A percentile compares a stretch with the other conserved stretches of the same genome.
Conservation (phyloP, 2,329 filamentous ascomycete species). For the Tolypocladium ophioglossoides region DNA sequence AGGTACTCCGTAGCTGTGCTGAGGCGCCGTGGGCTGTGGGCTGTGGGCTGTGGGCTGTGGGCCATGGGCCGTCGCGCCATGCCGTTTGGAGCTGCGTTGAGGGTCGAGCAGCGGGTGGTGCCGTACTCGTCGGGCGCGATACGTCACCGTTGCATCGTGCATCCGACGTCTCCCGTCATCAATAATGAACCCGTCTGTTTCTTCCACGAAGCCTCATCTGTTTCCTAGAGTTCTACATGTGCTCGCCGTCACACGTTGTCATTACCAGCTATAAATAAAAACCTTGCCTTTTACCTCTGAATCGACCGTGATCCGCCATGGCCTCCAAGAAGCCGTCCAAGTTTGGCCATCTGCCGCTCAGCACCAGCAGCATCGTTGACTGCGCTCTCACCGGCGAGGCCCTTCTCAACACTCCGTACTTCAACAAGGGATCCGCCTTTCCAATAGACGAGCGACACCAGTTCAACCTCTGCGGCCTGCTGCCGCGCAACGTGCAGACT, state of each 20-base stretch:
- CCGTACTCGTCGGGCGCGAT: not conserved
- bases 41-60: too few relatives aligned
- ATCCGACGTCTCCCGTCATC: not conserved
- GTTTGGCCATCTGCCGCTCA: constrained; percentile 21
- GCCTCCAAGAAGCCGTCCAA: constrained; percentile 8
- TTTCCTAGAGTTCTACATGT: not conserved
- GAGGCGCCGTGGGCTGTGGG: too few relatives aligned
- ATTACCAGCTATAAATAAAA: not conserved
- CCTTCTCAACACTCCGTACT: constrained; percentile 23
- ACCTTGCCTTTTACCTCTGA: too few relatives aligned
- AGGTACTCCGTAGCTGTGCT: not conserved
- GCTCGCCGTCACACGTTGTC: too few relatives aligned
- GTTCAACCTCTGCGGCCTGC: constrained; percentile 62
- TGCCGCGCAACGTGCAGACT: constrained; percentile 62
- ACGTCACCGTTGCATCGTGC: not conserved
- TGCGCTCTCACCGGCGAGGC: constrained; percentile 24
- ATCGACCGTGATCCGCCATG: constrained; percentile 3
- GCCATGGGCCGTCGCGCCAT: not conserved
- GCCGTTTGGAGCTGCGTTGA: not conserved
- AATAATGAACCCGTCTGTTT: not conserved
- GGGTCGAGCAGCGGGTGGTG: not conserved
- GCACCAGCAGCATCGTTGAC: constrained; percentile 23
- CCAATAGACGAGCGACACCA: constrained; percentile 53
- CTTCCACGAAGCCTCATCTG: not conserved
- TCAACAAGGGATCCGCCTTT: constrained; percentile 82